phyloP scores from a whole-genome alignment of 306 rosid genomes.

The Rosa multiflora region DNA sequence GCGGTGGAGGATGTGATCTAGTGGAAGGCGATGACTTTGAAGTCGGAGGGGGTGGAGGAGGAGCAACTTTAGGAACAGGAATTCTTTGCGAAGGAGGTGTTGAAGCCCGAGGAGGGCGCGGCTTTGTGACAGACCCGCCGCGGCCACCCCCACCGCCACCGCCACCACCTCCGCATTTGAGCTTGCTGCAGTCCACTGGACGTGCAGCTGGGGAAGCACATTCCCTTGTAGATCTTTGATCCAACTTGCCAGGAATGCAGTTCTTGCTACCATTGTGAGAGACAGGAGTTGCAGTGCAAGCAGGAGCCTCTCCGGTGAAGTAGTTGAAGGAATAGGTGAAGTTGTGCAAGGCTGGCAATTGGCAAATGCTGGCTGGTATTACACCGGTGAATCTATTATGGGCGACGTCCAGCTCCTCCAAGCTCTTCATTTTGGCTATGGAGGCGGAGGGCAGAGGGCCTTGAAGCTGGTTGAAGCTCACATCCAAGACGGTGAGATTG shows the following conservation, averaged over 20 bases:
- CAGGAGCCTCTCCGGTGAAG: constrained; percentile 29
- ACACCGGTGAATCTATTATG: constrained; percentile 24
- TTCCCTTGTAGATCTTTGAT: constrained; percentile 28
- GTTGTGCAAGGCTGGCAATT: constrained; percentile 18
- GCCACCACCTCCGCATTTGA: constrained; percentile 1
- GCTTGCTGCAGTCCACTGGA: constrained; percentile 22
- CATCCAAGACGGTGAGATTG: constrained; percentile 25
- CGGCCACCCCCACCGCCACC: background rate
- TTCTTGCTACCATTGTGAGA: constrained; percentile 11
- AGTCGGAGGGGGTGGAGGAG: constrained; percentile 31
- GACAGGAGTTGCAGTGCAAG: background rate
- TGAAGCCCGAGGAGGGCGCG: background rate
- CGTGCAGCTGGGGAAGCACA: constrained; percentile 25
- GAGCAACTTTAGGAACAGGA: constrained; percentile 1
- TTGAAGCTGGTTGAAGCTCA: constrained; percentile 28
- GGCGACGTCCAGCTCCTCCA: constrained; percentile 28
- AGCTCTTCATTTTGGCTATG: constrained; percentile 21
- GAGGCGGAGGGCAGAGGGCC: constrained; percentile 18
- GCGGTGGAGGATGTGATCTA: constrained; percentile 29
- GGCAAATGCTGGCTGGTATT: constrained; percentile 20
- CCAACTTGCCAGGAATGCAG: constrained; percentile 24
- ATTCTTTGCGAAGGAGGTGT: background rate
- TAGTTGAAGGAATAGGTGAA: constrained; percentile 33
- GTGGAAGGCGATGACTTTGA: constrained; percentile 30
- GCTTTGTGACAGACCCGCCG: background rate